Base-by-base conservation (phyloP, 225 moss, liverwort and hornwort genomes). In the Rhytidiadelphus loreus region DNA sequence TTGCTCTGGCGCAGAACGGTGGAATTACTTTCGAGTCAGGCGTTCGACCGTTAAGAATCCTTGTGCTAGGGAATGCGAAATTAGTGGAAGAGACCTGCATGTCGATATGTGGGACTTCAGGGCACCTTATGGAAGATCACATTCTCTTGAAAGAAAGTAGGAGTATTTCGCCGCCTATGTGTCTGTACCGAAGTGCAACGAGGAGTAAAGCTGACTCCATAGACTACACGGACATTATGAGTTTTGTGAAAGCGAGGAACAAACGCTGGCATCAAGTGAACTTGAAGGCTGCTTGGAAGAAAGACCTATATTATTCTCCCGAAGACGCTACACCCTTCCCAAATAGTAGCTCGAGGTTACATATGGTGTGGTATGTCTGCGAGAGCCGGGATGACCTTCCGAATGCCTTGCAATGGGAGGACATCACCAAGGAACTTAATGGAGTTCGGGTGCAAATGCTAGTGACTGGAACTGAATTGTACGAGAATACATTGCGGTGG, bases 341-440 rank as follows among this genome's bases (percentile, higher is more conserved):
- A n/a, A 23, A 63, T 14, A 48, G 65, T 19, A 74, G 43, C 61
- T 23, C 3, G 22, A 79, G 91, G 74, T 80, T 91, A 28, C 86
- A 89, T 57, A 33, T 80, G 77, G 84, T 89, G 23, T 91, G 88
- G 91, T 83, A 50, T 23, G 80, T 91, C 28, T 89, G 91, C 48
- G 8, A 2, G 13, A 41, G 12, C 3, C 1, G 1, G 7, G 6
- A 10, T 68, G 77, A 88, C 28, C 64, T 89, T 66, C 80, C 74
- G 7, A 13, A 89, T 58, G 0, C 14, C 6, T 73, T 87, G 32
- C 4, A 73, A 20, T 89, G 89, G 88, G 3, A 4, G 8, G 52
- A 87, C 46, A 52, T 86, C 52, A 73, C 24, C 10, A 10, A 41
- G 50, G 8, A 86, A 41, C 57, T 88, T 4, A 16, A 25, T 64